phyloP scores from a whole-genome alignment of 345 rosid genomes.

The Pistacia atlantica region DNA sequence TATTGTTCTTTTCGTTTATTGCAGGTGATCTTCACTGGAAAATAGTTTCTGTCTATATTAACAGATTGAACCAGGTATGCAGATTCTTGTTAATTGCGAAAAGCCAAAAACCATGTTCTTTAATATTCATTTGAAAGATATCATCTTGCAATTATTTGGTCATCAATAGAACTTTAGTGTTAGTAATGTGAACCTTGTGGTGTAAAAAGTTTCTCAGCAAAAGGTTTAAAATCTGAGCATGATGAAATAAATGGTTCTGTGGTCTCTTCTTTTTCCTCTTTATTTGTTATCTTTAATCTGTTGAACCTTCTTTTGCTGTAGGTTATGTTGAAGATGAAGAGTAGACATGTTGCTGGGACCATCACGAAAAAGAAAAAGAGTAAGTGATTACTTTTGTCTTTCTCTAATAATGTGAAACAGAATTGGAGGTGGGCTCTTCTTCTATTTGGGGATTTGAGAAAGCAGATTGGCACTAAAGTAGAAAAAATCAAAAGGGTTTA shows the following conservation, averaged over 20 bases:
- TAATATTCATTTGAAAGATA: slow-evolving; percentile 9
- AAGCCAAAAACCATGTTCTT: background rate
- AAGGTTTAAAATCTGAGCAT: slow-evolving; percentile 32
- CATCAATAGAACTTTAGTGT: slow-evolving; percentile 32
- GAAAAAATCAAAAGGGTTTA: slow-evolving; percentile 25
- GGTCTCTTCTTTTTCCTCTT: slow-evolving; percentile 14
- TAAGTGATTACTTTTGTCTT: slow-evolving; percentile 55
- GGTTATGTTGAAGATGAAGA: slow-evolving; percentile 99
- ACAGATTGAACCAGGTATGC: slow-evolving; percentile 75
- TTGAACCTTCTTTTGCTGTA: slow-evolving; percentile 45
- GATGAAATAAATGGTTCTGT: slow-evolving; percentile 37
- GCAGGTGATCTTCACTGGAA: slow-evolving; percentile 99
- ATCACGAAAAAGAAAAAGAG: slow-evolving; percentile 98
- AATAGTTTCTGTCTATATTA: slow-evolving; percentile 85
- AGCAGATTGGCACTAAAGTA: slow-evolving; percentile 49
- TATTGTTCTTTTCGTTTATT: slow-evolving; percentile 23
- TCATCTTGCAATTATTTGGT: slow-evolving; percentile 43
- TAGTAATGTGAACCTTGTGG: slow-evolving; percentile 29
- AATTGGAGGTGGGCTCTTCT: slow-evolving; percentile 59
- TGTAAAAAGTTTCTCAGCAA: slow-evolving; percentile 22
- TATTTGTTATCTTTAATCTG: slow-evolving; percentile 30
- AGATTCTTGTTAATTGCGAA: too few species aligned
- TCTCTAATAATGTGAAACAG: slow-evolving; percentile 43
- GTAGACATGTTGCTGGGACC: slow-evolving; percentile 93
- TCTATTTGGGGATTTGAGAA: slow-evolving; percentile 89